Evolutionary conservation across 2,329 filamentous ascomycete genomes (phyloP), one percentile per base, ranked within the genome.

Genomic region (Ceratocystis eucalypticola): DNA sequence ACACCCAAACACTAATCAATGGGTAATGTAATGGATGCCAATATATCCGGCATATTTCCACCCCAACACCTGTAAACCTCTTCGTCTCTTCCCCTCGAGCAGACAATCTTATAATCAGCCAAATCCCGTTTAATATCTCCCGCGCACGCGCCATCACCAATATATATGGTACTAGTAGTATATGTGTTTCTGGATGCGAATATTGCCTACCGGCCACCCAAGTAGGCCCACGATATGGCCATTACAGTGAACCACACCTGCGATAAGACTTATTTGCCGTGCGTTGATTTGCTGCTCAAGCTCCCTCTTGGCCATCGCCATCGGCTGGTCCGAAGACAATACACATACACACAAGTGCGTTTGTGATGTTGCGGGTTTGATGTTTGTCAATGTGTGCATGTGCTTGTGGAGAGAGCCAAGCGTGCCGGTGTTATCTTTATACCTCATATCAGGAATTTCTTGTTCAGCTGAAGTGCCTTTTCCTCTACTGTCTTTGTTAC

Each of bases 41-140:
- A 33, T 57, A 57, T 57, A 30, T 30, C 53, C 53, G 53, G 22
- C 22, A 57, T 57, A 57, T 57, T 30, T n/a, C 53, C 53, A 57
- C 22, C 53, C 25, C 10, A 57, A 57, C 17, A 28, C 15, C 20
- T 25, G 28, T 12, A 28, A 15, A 30, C 46, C 10, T 41, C 37
- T 41, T 41, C 10, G 10, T 50, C 46, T 50, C 12, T 22, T 8
- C 8, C 46, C 22, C 46, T 50, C 46, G 17, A n/a, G 17, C 46
- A 5, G n/a, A 8, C 46, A 20, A n/a, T 50, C 46, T 50, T 12
- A 22, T 50, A 22, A 22, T 7, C n/a, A 22, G n/a, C n/a, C 53
- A 57, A 25, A 22, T 30, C 17, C 15, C 53, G 22, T 33, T 57
- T 57, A 57, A 57, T 30, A 57, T 57, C 53, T 57, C 25, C 53